Conservation (phyloP, 1,284 basidiomycete genomes). For the Trichosporon faecale region DNA sequence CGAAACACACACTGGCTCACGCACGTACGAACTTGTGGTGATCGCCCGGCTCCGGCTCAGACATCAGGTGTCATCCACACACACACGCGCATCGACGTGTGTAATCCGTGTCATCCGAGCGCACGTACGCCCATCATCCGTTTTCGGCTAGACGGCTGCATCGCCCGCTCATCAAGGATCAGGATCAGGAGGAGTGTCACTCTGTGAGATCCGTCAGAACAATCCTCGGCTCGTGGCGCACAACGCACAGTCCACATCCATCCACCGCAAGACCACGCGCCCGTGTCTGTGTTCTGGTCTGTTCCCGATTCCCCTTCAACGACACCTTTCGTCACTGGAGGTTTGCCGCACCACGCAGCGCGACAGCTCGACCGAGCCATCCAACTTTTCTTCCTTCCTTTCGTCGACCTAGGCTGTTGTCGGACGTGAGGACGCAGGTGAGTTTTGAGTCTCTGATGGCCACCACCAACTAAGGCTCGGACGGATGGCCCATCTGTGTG, state of each 20-base stretch:
- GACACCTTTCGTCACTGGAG: not conserved
- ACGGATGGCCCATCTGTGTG: not conserved
- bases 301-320: not conserved
- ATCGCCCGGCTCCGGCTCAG: conserved; percentile 1
- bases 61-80: not conserved
- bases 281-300: conserved; percentile 6
- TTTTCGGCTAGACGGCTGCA: not conserved
- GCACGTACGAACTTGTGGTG: not conserved
- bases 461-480: conserved; percentile 1
- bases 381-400: not conserved
- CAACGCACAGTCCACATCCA: conserved; percentile 5
- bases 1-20: not conserved
- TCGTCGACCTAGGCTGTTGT: not conserved
- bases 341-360: not conserved
- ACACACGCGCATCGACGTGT: conserved; percentile 5
- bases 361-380: not conserved
- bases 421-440: conserved; percentile 1
- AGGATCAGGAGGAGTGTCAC: not conserved
- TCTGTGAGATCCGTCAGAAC: not conserved
- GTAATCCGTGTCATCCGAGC: conserved; percentile 5
- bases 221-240: conserved; percentile 9
- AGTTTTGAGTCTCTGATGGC: not conserved
- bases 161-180: not conserved
- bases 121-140: conserved; percentile 7
- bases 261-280: conserved; percentile 8